These are phyloP conservation scores for Fragilaria crotonensis DNA, from an alignment of 108 stramenopile species.

Conservation along the genomic window DNA sequence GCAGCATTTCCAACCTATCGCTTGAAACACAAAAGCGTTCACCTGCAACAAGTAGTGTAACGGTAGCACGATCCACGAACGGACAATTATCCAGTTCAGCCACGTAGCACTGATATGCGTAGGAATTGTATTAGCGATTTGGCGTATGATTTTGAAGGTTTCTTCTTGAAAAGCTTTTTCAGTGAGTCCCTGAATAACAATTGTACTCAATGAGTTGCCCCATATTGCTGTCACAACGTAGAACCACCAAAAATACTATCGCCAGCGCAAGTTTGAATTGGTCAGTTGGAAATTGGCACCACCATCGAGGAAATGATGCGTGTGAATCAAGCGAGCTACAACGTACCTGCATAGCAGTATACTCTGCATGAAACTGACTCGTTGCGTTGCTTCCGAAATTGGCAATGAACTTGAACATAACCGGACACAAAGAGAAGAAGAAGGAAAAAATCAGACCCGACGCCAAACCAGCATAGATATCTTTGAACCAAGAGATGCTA, in stretches of 20 bases:
- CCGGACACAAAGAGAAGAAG: slow-evolving; percentile 77
- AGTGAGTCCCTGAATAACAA: slow-evolving; percentile 47
- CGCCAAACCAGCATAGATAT: slow-evolving; percentile 55
- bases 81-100: slow-evolving; percentile 86
- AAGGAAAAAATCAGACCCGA: slow-evolving; percentile 54
- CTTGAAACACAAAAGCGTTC: slow-evolving; percentile 64
- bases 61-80: slow-evolving; percentile 52
- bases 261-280: too few species aligned
- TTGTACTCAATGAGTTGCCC: slow-evolving; percentile 53
- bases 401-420: slow-evolving; percentile 82
- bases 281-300: too few species aligned
- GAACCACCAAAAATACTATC: slow-evolving; percentile 84
- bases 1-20: slow-evolving; percentile 35
- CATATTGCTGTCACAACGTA: slow-evolving; percentile 77
- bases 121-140: slow-evolving; percentile 60
- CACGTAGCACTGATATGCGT: slow-evolving; percentile 53
- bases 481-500: slow-evolving; percentile 22
- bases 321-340: neutral
- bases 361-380: slow-evolving; percentile 46
- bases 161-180: slow-evolving; percentile 24
- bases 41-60: slow-evolving; percentile 73
- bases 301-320: too few species aligned
- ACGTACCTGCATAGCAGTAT: neutral
- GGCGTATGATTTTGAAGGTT: slow-evolving; percentile 27
- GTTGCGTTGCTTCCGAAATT: slow-evolving; percentile 78